These are phyloP conservation scores for Boletus rufocinnamomeus DNA, from an alignment of 768 basidiomycete genomes.

Conservation along the genomic window DNA sequence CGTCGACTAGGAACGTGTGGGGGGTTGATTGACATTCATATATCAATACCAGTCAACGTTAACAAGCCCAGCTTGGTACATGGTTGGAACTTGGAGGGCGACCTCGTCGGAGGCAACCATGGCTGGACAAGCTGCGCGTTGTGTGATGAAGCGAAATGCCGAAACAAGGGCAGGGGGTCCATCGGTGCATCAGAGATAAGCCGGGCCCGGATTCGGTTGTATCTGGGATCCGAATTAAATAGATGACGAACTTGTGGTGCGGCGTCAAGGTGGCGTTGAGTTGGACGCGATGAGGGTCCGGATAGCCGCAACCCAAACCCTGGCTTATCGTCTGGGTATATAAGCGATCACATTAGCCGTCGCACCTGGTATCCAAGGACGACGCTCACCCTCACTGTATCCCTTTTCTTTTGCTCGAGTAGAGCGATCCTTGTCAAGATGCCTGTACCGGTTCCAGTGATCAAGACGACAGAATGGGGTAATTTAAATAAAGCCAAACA, in stretches of 20 bases:
- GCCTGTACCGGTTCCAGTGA: constrained; percentile 26
- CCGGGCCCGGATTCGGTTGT: background rate
- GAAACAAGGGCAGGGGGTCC: no score
- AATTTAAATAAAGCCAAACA: constrained; percentile 35
- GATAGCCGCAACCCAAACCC: constrained; percentile 1
- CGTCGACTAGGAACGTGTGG: background rate
- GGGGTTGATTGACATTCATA: no score
- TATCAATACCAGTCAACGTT: no score
- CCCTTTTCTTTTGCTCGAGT: no score
- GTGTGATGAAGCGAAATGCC: background rate
- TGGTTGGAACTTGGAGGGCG: no score
- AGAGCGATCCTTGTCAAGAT: background rate
- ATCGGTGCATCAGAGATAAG: background rate
- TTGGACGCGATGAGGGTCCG: no score
- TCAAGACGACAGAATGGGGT: constrained; percentile 11
- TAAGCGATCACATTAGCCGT: background rate
- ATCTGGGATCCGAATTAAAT: background rate
- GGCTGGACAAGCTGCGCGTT: background rate
- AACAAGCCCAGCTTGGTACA: no score
- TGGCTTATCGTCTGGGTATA: background rate
- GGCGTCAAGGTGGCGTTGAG: constrained; percentile 24
- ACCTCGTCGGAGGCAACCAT: no score
- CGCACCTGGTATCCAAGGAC: background rate
- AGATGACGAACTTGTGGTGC: constrained; percentile 10
- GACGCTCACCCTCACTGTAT: background rate